Evolutionary conservation across 1,139 yeast genomes (phyloP), one percentile per base, ranked within the genome.

Genomic region (Kurtzmaniella natalensis): DNA sequence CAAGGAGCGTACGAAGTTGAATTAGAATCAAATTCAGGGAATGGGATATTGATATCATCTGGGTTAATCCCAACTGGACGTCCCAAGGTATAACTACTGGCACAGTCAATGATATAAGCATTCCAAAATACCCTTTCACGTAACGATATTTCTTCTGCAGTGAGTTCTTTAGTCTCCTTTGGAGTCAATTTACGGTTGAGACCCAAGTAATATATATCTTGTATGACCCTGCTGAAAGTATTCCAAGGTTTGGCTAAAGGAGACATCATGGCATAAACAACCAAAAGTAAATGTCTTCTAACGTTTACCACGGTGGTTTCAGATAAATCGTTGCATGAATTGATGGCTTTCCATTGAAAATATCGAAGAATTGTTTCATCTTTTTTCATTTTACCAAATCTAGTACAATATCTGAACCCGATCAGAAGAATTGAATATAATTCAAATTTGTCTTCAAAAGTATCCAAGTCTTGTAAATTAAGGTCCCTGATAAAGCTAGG

Each of bases 91-190:
- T 65, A 54, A 1, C 73, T 61, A 13, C 72, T 59, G 13, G 66
- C 46, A 29, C 74, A 46, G 42, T 73, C 79, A 51, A 65, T 66
- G 34, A 64, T 64, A 41, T 67, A 72, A 8, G 70, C 68, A 31
- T 72, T 63, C 78, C 78, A 73, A 41, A 72, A 72, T 5, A 71
- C 48, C 30, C 78, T 50, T 3, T 59, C 57, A 32, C 69, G 48
- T 16, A 23, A 5, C 9, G 53, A 62, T 10, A 26, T 18, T 54
- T 44, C 72, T 9, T 26, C 29, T 10, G n/a, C n/a, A 18, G 15
- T 26, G 20, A 18, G 6, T 10, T 25, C 29, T n/a, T 17, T 17
- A 3, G 20, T 18, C 17, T 17, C 9, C 3, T 17, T 8, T 49
- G 45, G 17, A 8, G n/a, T 17, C 3, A 64, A 38, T 17, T 55